Base-by-base conservation (phyloP, 495 filamentous ascomycete genomes). In the Xylaria nigripes region DNA sequence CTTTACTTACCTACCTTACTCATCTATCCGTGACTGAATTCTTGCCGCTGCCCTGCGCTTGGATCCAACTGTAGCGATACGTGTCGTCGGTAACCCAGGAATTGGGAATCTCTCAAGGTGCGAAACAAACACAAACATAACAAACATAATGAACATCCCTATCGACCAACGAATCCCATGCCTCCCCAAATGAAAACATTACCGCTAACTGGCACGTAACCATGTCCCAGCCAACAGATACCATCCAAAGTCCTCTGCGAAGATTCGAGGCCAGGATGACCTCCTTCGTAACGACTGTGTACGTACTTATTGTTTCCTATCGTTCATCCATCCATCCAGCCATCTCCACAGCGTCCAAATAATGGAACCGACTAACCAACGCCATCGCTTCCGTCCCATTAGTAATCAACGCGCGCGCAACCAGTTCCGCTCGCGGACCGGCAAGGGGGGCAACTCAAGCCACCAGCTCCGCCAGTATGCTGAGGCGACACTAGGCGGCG, bases 391-490 rank as follows among this genome's bases (percentile, higher is more conserved):
- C 36, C 10, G n/a, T 48, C 25, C 23, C 57, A 55, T 4, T 54
- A 96, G 90, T 55, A 95, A 96, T 76, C 87, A 91, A 62, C 85
- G 89, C 56, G 91, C 89, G 48, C 81, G 84, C 68, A 87, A 86
- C 51, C 86, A 91, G 60, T 97, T 98, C 80, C 90, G 90, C 67
- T 90, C 94, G 43, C 88, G 91, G 61, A 83, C 85, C 50, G 87
- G 86, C 64, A 94, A 91, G 62, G 92, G 94, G 34, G 78, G 78
- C 40, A 94, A 87, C 41, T 95, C 82, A 50, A 93, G 87, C 69
- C 96, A 96, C 77, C 94, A 98, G 71, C 77, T 98, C 50, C 84
- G 90, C 65, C 93, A 97, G 63, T 98, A 96, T 78, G 93, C 93
- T 13, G 93, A 98, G 70, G 94, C 93, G 30, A 98, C 93, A 38